These are phyloP conservation scores for Aspergillus sclerotiicarbonarius DNA, from an alignment of 495 filamentous ascomycete genomes.

Conservation along the genomic window DNA sequence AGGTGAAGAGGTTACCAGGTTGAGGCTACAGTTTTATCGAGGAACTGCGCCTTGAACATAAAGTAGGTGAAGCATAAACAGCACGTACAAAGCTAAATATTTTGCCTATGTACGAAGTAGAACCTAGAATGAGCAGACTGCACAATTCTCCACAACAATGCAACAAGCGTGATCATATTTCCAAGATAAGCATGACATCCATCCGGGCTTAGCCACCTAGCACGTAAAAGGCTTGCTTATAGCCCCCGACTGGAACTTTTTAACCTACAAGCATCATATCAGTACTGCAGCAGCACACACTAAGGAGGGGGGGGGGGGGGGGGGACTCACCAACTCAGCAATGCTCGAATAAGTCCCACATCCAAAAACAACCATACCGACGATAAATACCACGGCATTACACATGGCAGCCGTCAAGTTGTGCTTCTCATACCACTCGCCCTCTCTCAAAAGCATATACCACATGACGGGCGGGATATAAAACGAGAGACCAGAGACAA, in stretches of 20 bases:
- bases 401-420: conserved; percentile 21
- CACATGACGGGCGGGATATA: conserved; percentile 65
- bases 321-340: neutral
- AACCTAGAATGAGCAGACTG: no score
- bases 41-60: no score
- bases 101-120: no score
- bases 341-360: neutral
- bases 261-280: neutral
- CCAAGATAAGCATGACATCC: no score
- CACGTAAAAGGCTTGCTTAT: neutral
- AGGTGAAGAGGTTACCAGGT: no score
- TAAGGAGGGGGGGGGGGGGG: no score
- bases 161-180: no score
- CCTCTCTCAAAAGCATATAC: conserved; percentile 50
- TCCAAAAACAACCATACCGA: neutral
- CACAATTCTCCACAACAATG: no score
- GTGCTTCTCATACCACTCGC: conserved; percentile 30
- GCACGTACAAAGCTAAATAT: no score
- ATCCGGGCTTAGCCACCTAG: neutral
- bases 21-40: no score
- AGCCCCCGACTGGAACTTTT: neutral
- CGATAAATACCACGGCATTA: conserved; percentile 8
- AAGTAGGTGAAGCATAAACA: no score
- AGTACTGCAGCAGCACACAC: no score
- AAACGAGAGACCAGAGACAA: conserved; percentile 65